Base-by-base conservation (phyloP, 495 filamentous ascomycete species). In the Penicillium goetzii region DNA sequence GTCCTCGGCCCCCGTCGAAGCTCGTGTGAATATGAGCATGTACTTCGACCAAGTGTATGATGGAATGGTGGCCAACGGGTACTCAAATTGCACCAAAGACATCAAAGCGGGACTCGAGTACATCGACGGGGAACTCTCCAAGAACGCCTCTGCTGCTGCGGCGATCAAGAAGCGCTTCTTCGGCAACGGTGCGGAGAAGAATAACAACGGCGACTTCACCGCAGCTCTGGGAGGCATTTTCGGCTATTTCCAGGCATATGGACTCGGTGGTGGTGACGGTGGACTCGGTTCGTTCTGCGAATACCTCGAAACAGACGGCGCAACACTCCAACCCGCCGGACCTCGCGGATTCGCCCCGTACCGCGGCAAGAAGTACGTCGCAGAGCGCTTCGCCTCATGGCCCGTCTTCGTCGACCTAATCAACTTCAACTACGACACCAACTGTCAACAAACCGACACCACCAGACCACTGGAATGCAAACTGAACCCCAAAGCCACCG, bases 1-100 rank as follows among this genome's bases (percentile, higher is more conserved):
- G 3, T 84, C 86, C 0, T 87, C 85, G 0, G 85, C 85, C 3
- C 84, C 85, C 0, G 78, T 84, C 0, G 68, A 88, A 67, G 85
- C 85, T 5, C 75, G 68, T 9, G 68, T 83, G 38, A 77, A 88
- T 60, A 87, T 88, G 85, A 82, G 79, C 52, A 66, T 77, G 15
- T 88, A 85, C 63, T 85, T 78, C 59, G 85, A 86, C 17, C 84
- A 84, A 55, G 73, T 87, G 1, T 80, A 84, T 60, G 78, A 77
- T 7, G 83, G 80, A n/a, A 80, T 87, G 73, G 74, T 78, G 6
- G 69, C 68, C 1, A 79, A 83, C 36, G 84, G 84, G 19, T 76
- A 72, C 53, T 70, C 63, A 6, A 86, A 86, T 68, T 88, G 86
- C 61, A 83, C 84, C 17, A 68, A 70, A 4, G 83, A 87, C 51